Evolutionary conservation across 2,329 filamentous ascomycete species (phyloP), one percentile per base, ranked within the genome.

Genomic region (Fusarium pseudoanthophilum): DNA sequence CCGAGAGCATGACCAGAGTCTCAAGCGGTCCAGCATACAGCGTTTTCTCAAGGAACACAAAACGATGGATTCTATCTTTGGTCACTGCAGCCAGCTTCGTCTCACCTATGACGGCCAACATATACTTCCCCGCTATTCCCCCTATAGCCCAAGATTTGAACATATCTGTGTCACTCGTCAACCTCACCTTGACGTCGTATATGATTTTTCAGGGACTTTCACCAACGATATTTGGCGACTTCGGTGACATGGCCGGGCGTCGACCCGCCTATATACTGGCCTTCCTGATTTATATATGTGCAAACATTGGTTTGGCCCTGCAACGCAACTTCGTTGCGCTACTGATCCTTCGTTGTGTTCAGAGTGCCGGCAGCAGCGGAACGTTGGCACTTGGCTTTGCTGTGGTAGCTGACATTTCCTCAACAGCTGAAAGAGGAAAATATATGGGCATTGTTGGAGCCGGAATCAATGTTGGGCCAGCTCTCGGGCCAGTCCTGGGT

Each of bases 331-430:
- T 88, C 64, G 83, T 85, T 2, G 87, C 90, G 0, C 80, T 93
- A 26, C 77, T 92, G 37, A 83, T 92, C 5, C 81, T 93, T 14
- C 86, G 91, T 1, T 89, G 88, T 81, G 65, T 92, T 7, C 91
- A 93, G 76, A 90, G 89, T 37, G 85, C 85, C 1, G 91, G 92
- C 2, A 92, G 89, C 78, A 91, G 89, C 74, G 90, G 90, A 1
- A 92, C 92, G 0, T 85, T 94, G n/a, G 91, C 93, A 0, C 84
- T 96, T 2, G 90, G 89, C 0, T 92, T 88, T 69, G 93, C 90
- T 4, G 89, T 94, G 4, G 88, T 95, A 20, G 91, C 92, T 2
- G 93, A 96, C 75, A 86, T 95, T 10, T 87, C 91, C 0, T 90
- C 91, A 1, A 90, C 88, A 51, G 86, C 88, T 0, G 92, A 95